Conservation (phyloP, 352 stramenopile genomes). For the Globisporangium parvum region DNA sequence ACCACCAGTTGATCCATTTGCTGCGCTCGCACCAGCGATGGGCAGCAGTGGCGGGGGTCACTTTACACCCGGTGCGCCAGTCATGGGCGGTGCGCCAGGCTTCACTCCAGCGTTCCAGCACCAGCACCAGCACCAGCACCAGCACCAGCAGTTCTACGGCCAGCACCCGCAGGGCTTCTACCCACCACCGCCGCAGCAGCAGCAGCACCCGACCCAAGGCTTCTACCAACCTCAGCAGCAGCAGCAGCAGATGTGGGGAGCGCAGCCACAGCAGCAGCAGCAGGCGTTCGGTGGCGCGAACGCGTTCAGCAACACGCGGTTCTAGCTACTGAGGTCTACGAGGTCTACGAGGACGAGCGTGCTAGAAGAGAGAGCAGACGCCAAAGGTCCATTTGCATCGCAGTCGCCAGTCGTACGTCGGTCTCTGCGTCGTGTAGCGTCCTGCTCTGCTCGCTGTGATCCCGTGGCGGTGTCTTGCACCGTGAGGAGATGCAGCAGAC, state of each 20-base stretch:
- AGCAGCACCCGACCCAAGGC: slow-evolving; percentile 10
- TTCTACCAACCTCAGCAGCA: slow-evolving; percentile 19
- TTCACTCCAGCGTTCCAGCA: slow-evolving; percentile 10
- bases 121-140: slow-evolving; percentile 1
- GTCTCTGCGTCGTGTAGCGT: too few relatives aligned
- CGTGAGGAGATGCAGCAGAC: neutral
- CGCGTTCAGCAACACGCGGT: neutral
- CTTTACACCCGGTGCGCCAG: neutral
- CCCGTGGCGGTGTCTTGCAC: too few relatives aligned
- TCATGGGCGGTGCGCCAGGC: slow-evolving; percentile 12
- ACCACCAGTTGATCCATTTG: slow-evolving; percentile 43
- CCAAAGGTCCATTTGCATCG: too few relatives aligned
- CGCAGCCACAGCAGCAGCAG: slow-evolving; percentile 4
- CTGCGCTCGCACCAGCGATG: slow-evolving; percentile 21
- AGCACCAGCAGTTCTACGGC: slow-evolving; percentile 16
- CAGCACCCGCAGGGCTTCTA: slow-evolving; percentile 16
- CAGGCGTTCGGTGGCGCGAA: neutral
- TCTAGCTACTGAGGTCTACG: neutral
- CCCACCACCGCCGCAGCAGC: slow-evolving; percentile 12
- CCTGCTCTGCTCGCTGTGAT: neutral
- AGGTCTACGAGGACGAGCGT: neutral
- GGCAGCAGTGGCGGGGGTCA: neutral
- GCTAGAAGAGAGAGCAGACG: neutral
- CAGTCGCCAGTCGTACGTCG: too few relatives aligned
- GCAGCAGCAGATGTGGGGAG: slow-evolving; percentile 33